These are phyloP conservation scores for Asterella californica DNA, from an alignment of 225 moss, liverwort and hornwort genomes.

Conservation along the genomic window DNA sequence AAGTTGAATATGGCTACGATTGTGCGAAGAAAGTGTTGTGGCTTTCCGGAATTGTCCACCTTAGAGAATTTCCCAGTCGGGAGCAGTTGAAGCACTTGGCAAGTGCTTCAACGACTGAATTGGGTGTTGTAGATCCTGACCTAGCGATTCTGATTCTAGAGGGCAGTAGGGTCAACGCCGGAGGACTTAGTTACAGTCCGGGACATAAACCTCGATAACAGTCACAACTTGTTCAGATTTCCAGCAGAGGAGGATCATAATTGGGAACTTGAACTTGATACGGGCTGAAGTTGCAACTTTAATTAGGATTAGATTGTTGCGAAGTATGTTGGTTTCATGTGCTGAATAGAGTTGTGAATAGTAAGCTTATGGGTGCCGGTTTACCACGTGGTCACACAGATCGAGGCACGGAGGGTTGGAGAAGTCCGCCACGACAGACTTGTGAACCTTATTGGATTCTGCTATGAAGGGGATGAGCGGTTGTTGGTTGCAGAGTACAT, in stretches of 20 bases:
- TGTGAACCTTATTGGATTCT: constrained; percentile 89
- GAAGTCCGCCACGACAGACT: constrained; percentile 88
- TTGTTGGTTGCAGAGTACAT: constrained; percentile 95
- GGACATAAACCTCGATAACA: too few species aligned
- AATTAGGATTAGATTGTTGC: too few species aligned
- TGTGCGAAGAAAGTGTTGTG: not conserved
- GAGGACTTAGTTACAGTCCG: too few species aligned
- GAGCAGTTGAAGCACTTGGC: not conserved
- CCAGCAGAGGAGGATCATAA: too few species aligned
- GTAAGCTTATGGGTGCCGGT: not conserved
- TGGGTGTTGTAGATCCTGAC: not conserved
- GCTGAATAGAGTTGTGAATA: not conserved
- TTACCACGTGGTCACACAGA: constrained; percentile 41
- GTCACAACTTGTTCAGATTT: too few species aligned
- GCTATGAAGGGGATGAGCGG: constrained; percentile 93
- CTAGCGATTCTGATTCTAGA: not conserved
- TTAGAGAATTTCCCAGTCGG: not conserved
- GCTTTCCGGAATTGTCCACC: not conserved
- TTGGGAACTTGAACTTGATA: too few species aligned
- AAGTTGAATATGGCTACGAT: not conserved
- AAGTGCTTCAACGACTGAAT: not conserved
- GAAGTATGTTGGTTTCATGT: not conserved
- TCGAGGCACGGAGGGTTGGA: constrained; percentile 95
- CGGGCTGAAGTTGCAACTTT: too few species aligned
- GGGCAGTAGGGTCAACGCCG: too few species aligned